Base-by-base conservation (phyloP, 805 yeast species). In the Metschnikowia santaceciliae region DNA sequence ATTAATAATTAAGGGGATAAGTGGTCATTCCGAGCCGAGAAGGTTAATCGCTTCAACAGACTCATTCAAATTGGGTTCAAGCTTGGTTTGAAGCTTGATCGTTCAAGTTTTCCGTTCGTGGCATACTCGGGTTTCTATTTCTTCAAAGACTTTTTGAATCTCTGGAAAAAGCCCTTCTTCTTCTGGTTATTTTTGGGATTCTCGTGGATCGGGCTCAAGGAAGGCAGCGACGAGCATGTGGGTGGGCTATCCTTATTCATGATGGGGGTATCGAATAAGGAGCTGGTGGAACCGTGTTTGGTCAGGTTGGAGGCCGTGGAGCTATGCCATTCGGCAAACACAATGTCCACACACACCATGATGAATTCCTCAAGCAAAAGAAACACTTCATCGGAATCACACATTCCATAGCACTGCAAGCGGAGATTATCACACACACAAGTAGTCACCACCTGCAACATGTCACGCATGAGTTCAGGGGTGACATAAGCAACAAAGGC, bases 361-460 rank as follows among this genome's bases (percentile, higher is more conserved):
- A 13, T 22, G 22, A 43, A 43, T n/a, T 33, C 38, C 47, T 43
- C 39, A 10, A 43, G 38, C 33, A 43, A 43, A 14, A 15, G n/a
- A 6, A 43, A 34, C 14, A 43, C n/a, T 19, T 43, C 47, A 34
- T 55, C 55, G 39, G 35, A 49, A 32, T 36, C 32, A 22, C 37
- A 23, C 36, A 47, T 42, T 32, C 56, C 58, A 48, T 54, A 50
- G 44, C 46, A 54, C 11, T 46, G 52, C 37, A 54, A 47, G 30
- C 47, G 44, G 33, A 54, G 39, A 41, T 54, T 54, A 33, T 54
- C 52, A 22, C 56, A 44, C 46, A 54, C 46, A 22, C 47, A 19
- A 5, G 39, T 41, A 11, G 42, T 34, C 49, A 53, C 43, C 42
- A 46, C 42, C 23, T 26, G 15, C 46, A 54, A 15, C 14, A 53